Base-by-base conservation (phyloP, 2,329 filamentous ascomycete genomes). In the Arthrobotrys entomopaga region DNA sequence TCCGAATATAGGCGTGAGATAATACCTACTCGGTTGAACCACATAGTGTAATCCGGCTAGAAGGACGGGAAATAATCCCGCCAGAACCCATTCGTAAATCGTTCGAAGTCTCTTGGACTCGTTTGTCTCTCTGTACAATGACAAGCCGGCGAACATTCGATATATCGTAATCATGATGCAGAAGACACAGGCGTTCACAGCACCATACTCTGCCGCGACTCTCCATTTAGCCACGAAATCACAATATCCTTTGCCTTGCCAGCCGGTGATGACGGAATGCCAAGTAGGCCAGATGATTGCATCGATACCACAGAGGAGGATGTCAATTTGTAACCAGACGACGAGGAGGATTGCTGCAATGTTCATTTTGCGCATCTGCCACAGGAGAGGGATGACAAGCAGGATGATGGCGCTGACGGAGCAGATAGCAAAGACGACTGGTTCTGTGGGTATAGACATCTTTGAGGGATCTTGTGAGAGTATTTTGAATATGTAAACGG, bases 231-330 rank as follows among this genome's bases (percentile, higher is more conserved):
- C 83, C 77, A 90, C 84, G 56, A 91, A 81, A 79, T 91, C 89
- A 80, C 89, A 91, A 69, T 89, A 85, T 1, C 84, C 85, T 3
- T 80, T 78, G 3, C 89, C 89, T 69, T 84, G 80, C 84, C 85
- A 91, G 85, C 76, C 69, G 2, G 49, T 65, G n/a, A 86, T 88
- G 4, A 81, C 79, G 11, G 85, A 78, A 76, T 89, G 82, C 76
- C 89, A 86, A 6, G 83, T 85, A 0, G 85, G 84, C 89, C 89
- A 91, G 73, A 90, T 84, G 57, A 89, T 79, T 1, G 88, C 83
- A 78, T 91, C 91, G 82, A 87, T 80, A 75, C 88, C 83, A 76
- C 84, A 86, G 79, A 86, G 83, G 61, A 88, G 65, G 77, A 89
- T 89, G 69, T 84, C 79, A n/a, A 88, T 67, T 22, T 85, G 80